Conservation (phyloP, 441 rosid genomes). For the Populus tomentosa region DNA sequence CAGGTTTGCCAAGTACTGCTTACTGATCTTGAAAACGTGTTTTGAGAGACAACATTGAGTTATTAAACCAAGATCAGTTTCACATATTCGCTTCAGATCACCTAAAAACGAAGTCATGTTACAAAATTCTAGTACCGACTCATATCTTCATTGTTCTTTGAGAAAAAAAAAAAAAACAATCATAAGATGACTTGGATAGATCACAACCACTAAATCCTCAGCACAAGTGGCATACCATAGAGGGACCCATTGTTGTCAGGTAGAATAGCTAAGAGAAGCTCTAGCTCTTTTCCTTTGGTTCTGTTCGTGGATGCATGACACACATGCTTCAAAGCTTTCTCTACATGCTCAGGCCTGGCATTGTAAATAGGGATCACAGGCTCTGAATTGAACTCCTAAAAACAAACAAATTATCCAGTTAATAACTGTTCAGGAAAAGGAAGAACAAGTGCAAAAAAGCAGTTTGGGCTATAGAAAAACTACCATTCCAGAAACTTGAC, state of each 20-base stretch:
- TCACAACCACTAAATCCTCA: neutral
- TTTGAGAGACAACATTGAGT: slow-evolving; percentile 25
- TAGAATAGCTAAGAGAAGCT: slow-evolving; percentile 41
- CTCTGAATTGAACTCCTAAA: slow-evolving; percentile 30
- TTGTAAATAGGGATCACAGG: slow-evolving; percentile 36
- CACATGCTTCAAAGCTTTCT: slow-evolving; percentile 28
- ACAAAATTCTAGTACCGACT: neutral
- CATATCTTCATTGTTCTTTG: neutral
- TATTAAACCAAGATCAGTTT: slow-evolving; percentile 23
- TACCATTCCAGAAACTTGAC: slow-evolving; percentile 39
- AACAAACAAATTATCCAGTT: neutral
- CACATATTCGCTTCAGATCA: slow-evolving; percentile 22
- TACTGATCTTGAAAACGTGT: slow-evolving; percentile 16
- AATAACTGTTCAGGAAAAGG: neutral
- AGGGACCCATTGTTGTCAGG: slow-evolving; percentile 4
- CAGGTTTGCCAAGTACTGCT: slow-evolving; percentile 23
- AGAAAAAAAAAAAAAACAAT: neutral
- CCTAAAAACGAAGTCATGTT: slow-evolving; percentile 12
- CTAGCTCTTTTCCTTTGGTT: slow-evolving; percentile 37
- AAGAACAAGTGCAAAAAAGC: neutral
- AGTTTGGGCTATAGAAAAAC: neutral
- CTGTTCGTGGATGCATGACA: slow-evolving; percentile 26
- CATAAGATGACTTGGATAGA: neutral
- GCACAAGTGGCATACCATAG: slow-evolving; percentile 27
- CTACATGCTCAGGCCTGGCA: slow-evolving; percentile 37